A percentile compares a stretch with the other conserved stretches of the same genome.
These are phyloP conservation scores for Floccularia luteovirens DNA, from an alignment of 768 basidiomycete genomes.

Conservation along the genomic window DNA sequence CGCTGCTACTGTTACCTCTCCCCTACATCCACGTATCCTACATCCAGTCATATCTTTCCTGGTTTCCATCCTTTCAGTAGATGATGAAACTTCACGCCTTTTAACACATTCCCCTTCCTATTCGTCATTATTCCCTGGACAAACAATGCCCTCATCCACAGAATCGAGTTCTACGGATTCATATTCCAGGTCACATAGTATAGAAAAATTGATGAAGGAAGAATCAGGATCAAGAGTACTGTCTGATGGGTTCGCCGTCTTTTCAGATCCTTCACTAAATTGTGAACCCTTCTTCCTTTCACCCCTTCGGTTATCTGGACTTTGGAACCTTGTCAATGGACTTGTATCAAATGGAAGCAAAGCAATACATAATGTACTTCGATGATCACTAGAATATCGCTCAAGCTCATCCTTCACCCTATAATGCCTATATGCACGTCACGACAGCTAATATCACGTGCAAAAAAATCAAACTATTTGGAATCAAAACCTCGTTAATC, in stretches of 20 bases:
- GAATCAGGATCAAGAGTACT: background rate
- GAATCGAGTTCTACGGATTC: background rate
- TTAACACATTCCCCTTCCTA: conserved; percentile 19
- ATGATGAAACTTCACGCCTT: conserved; percentile 28
- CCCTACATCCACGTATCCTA: conserved; percentile 21
- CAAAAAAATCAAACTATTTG: no score
- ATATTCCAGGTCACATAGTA: background rate
- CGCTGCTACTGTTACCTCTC: background rate
- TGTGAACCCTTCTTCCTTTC: background rate
- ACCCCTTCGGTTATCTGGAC: conserved; percentile 2
- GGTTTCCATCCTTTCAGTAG: conserved; percentile 23
- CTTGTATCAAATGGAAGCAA: conserved; percentile 6
- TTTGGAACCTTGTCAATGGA: conserved; percentile 6
- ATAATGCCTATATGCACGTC: no score
- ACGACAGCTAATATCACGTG: no score
- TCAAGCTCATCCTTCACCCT: no score
- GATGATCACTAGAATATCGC: no score
- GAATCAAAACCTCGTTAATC: no score
- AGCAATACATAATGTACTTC: conserved; percentile 3
- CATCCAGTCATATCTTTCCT: conserved; percentile 30
- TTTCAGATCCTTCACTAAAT: background rate
- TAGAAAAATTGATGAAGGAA: background rate
- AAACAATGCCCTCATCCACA: background rate
- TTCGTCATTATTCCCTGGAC: background rate
- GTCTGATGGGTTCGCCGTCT: background rate